A percentile compares a stretch with the other conserved stretches of the same genome.
phyloP scores from a whole-genome alignment of 2,329 filamentous ascomycete genomes.

The Lachnellula willkommii region DNA sequence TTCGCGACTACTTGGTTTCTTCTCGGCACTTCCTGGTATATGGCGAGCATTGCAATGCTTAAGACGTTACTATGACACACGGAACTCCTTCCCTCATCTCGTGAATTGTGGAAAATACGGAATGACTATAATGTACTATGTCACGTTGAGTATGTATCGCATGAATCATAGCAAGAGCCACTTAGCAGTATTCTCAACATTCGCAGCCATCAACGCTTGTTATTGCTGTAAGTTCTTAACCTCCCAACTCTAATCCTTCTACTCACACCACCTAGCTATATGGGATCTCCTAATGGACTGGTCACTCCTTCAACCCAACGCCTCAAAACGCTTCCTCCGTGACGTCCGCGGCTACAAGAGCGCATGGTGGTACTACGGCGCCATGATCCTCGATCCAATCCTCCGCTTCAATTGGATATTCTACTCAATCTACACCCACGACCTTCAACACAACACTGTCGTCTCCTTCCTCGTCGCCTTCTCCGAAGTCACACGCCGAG shows the following conservation, averaged over 20 bases:
- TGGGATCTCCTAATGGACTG: conserved; percentile 99
- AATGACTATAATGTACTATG: conserved; percentile 75
- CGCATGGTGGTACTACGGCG: conserved; percentile 77
- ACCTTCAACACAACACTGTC: conserved; percentile 76
- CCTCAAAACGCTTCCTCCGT: conserved; percentile 63
- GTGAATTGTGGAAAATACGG: conserved; percentile 89
- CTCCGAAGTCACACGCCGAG: conserved; percentile 75
- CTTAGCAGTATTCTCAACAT: conserved; percentile 70
- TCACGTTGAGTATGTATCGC: conserved; percentile 77
- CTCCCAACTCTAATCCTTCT: background rate
- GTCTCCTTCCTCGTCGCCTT: conserved; percentile 75
- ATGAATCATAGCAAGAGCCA: conserved; percentile 54
- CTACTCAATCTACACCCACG: conserved; percentile 70
- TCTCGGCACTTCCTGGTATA: conserved; percentile 75
- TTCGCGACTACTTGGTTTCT: conserved; percentile 79
- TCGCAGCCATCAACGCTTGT: conserved; percentile 74
- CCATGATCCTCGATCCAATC: conserved; percentile 78
- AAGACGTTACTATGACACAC: conserved; percentile 80
- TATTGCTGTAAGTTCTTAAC: conserved; percentile 61
- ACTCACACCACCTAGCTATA: conserved; percentile 46
- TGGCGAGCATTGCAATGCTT: conserved; percentile 90
- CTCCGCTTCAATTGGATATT: conserved; percentile 93
- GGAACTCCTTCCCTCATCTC: conserved; percentile 84
- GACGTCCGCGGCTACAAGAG: conserved; percentile 74
- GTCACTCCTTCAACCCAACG: conserved; percentile 75